Evolutionary conservation across 2,329 filamentous ascomycete species (phyloP), one percentile per base, ranked within the genome.

Genomic region (Colletotrichum tanaceti): DNA sequence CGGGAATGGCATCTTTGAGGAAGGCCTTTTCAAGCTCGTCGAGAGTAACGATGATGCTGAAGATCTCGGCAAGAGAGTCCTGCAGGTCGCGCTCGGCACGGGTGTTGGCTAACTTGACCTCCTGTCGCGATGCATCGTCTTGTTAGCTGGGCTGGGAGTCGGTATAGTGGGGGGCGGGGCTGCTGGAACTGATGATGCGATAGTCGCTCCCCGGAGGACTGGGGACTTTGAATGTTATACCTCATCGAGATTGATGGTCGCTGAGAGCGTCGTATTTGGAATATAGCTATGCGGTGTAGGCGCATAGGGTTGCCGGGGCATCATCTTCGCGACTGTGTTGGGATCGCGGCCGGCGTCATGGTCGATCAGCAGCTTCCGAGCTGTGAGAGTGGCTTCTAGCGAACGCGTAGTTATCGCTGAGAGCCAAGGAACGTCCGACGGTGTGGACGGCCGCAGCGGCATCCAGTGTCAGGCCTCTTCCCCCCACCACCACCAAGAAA

Each of bases 21-120:
- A 97, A 99, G 0, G 95, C 97, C 79, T 97, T 97, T 76, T 99
- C 96, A 1, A 99, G 87, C 72, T 97, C 94, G 77, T 99, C 96
- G 3, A 99, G 85, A 0, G 96, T 98, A 70, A 98, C 88, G 44
- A 99, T 95, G 73, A 99, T 98, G 81, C 94, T 97, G 81, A 98
- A 99, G 28, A 99, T 90, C 80, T 99, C 96, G 63, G 95, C 96
- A 16, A 99, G 89, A 1, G 96, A 98, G 77, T 98, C 96, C 79
- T 98, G 93, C 1, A 98, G 85, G 77, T 99, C 94, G 70, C 95
- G 91, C 81, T 98, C 95, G 47, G 93, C 91, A 73, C 92, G 90
- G 24, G 91, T 97, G 46, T 93, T 91, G 58, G 93, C 90, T 69
- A 99, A 87, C 80, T 97, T 97, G 74, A 98, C 94, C 85, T 98